Evolutionary conservation across 305 asterid genomes (phyloP), one percentile per base, ranked within the genome.

Genomic region (Caryopteris hybrid): DNA sequence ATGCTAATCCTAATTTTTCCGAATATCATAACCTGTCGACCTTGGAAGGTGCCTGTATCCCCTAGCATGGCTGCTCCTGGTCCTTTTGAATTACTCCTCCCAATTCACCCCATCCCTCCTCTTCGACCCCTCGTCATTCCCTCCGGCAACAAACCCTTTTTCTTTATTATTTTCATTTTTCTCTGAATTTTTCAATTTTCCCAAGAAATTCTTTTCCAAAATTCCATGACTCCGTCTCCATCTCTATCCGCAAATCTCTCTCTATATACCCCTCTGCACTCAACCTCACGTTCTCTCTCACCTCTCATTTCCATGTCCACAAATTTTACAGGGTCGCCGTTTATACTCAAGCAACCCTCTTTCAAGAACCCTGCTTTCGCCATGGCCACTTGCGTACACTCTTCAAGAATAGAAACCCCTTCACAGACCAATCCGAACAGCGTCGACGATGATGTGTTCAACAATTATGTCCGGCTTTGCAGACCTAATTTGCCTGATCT

Each of bases 381-480:
- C 77, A 78, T 81, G 86, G 67, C 78, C 16, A 54, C 86, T 38
- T 82, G 75, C 53, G 39, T 79, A 2, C 86, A 76, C 80, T 55
- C 82, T 20, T 79, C 86, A 0, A 41, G 74, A 48, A 76, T 80
- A 1, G 56, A 76, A 39, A 34, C 79, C 62, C 75, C 76, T 22
- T 29, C 81, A 5, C 80, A 65, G 10, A n/a, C 65, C 64, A 68
- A 48, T 12, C 46, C 72, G 1, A 72, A 33, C 23, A 59, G 3
- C 36, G 36, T 34, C 71, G 77, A 69, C 31, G 78, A 81, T 1
- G 57, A 36, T 22, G 72, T 61, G 5, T 70, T 76, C 74, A 61
- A 60, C 59, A 50, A 64, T 34, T 76, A 64, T 45, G 77, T 67
- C 43, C 54, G 52, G 2, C 76, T 74, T 16, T 76, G 71, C 60